Evolutionary conservation across 1,284 basidiomycete species (phyloP).

Genomic region (Microbotryum silenes-acaulis): DNA sequence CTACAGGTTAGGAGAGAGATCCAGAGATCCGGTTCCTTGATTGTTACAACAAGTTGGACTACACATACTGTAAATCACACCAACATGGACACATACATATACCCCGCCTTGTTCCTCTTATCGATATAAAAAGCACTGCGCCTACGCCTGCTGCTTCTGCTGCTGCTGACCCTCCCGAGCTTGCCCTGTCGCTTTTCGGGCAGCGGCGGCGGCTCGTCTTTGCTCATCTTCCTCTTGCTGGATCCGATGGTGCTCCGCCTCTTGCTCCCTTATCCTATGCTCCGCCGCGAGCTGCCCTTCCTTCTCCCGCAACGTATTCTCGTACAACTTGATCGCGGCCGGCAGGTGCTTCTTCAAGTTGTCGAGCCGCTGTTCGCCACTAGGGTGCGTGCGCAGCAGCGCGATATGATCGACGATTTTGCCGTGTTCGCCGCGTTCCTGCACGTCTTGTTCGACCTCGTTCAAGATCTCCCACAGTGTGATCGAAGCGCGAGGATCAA

Average conservation of each 20-base stretch:
- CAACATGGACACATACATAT: too few species aligned
- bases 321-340: constrained; percentile 42
- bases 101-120: too few species aligned
- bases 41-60: too few species aligned
- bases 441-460: constrained; percentile 29
- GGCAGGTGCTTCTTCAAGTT: constrained; percentile 42
- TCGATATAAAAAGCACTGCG: too few species aligned
- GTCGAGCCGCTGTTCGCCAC: constrained; percentile 42
- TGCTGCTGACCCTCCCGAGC: too few species aligned
- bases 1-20: too few species aligned
- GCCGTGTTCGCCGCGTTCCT: constrained; percentile 8
- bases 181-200: too few species aligned
- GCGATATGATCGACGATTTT: constrained; percentile 32
- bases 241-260: not conserved
- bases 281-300: not conserved
- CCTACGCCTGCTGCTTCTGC: too few species aligned
- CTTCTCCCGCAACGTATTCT: constrained; percentile 7
- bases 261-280: not conserved
- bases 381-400: constrained; percentile 48
- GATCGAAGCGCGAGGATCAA: constrained; percentile 45
- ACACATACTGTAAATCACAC: too few species aligned
- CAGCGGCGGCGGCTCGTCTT: not conserved
- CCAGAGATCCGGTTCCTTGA: too few species aligned
- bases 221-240: not conserved
- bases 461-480: constrained; percentile 48